A percentile compares a stretch with the other conserved stretches of the same genome.
Evolutionary conservation across 129 eudicot genomes (phyloP).

Genomic region (Calendula officinalis): DNA sequence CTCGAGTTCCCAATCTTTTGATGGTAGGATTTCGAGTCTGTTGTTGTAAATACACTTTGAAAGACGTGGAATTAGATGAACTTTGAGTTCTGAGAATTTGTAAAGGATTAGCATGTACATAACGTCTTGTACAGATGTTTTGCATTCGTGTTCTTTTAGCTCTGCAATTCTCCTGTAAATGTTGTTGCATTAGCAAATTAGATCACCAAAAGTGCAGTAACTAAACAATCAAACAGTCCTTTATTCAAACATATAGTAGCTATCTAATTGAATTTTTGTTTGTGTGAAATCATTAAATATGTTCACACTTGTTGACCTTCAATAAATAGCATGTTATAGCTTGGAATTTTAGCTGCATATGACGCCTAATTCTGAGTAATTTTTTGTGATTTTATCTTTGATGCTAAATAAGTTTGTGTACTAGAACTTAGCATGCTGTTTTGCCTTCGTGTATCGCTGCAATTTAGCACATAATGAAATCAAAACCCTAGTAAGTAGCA

Average conservation of each 20-base stretch:
- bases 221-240: neutral
- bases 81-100: slow-evolving; percentile 68
- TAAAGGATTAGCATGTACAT: slow-evolving; percentile 60
- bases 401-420: no score
- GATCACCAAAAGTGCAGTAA: neutral
- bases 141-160: slow-evolving; percentile 52
- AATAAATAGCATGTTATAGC: neutral
- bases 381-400: no score
- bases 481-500: no score
- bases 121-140: slow-evolving; percentile 66
- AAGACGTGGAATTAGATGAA: slow-evolving; percentile 68
- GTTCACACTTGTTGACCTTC: no score
- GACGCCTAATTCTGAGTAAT: neutral
- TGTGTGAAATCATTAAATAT: no score
- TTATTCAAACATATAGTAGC: no score
- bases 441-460: no score
- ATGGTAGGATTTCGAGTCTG: slow-evolving; percentile 75
- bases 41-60: slow-evolving; percentile 70
- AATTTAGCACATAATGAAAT: no score
- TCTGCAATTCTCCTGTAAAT: slow-evolving; percentile 80
- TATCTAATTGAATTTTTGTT: no score
- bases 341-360: slow-evolving; percentile 1
- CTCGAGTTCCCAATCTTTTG: slow-evolving; percentile 82
- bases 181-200: slow-evolving; percentile 12
- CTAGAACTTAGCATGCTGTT: no score